Conservation (phyloP, 2,329 filamentous ascomycete genomes). For the Colletotrichum liaoningense region DNA sequence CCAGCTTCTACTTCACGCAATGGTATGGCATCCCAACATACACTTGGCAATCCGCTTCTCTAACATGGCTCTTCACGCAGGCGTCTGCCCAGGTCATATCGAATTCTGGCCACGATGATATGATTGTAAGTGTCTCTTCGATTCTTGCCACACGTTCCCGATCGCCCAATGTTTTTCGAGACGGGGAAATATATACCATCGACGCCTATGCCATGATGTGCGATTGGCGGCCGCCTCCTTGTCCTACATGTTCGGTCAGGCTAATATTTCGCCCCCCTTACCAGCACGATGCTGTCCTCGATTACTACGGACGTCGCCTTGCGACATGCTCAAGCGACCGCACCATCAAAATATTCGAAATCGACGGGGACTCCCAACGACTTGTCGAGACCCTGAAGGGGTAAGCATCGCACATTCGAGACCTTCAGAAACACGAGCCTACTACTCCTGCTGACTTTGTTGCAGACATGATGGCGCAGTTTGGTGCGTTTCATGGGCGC, state of each 20-base stretch:
- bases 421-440: not conserved
- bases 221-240: not conserved
- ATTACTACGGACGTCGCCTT: slow-evolving; percentile 96
- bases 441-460: slow-evolving; percentile 1
- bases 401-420: slow-evolving; percentile 59
- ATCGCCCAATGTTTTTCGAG: too few relatives aligned
- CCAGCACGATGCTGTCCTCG: slow-evolving; percentile 96
- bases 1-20: not conserved
- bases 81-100: slow-evolving; percentile 55
- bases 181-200: not conserved
- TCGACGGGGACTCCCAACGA: slow-evolving; percentile 91
- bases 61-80: slow-evolving; percentile 15
- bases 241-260: not conserved
- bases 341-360: slow-evolving; percentile 99
- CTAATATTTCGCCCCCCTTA: not conserved
- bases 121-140: slow-evolving; percentile 83
- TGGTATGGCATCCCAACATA: not conserved
- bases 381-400: slow-evolving; percentile 94
- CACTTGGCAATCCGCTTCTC: not conserved
- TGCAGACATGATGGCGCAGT: slow-evolving; percentile 93
- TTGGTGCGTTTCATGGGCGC: slow-evolving; percentile 98
- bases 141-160: not conserved
- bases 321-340: slow-evolving; percentile 98
- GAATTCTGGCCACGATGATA: slow-evolving; percentile 85
- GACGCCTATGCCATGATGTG: not conserved